Conservation (phyloP, 805 yeast species). For the Jamesozyma hellenica region DNA sequence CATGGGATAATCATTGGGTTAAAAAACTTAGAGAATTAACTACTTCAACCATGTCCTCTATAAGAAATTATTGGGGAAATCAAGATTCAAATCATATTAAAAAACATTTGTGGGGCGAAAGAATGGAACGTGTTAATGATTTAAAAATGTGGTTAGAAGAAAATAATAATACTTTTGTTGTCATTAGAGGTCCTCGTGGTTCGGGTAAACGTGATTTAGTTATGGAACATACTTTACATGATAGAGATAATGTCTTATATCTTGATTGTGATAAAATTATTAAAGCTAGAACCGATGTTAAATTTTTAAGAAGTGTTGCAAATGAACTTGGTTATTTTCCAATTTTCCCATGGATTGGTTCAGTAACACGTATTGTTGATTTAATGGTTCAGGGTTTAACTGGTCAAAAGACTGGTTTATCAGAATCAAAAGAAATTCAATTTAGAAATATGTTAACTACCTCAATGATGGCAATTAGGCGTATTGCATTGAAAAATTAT, state of each 20-base stretch:
- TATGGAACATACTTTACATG: conserved; percentile 51
- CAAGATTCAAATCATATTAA: conserved; percentile 22
- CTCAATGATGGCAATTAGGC: conserved; percentile 63
- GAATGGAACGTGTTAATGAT: conserved; percentile 57
- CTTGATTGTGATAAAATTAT: conserved; percentile 72
- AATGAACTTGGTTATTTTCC: conserved; percentile 84
- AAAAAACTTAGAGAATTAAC: conserved; percentile 31
- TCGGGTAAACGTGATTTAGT: conserved; percentile 85
- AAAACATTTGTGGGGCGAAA: conserved; percentile 53
- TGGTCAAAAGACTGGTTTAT: conserved; percentile 86
- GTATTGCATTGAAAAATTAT: conserved; percentile 44
- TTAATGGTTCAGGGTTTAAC: conserved; percentile 81
- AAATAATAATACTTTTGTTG: conserved; percentile 80
- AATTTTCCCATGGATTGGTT: conserved; percentile 84
- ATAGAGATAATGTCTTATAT: conserved; percentile 50
- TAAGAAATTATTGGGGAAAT: conserved; percentile 30
- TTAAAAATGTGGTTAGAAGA: conserved; percentile 74
- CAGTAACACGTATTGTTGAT: conserved; percentile 69
- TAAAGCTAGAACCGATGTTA: conserved; percentile 65
- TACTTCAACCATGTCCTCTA: conserved; percentile 30
- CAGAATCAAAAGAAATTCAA: conserved; percentile 75
- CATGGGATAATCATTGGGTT: conserved; percentile 33
- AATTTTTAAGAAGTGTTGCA: conserved; percentile 59
- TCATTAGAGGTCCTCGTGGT: conserved; percentile 88
- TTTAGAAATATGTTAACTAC: conserved; percentile 69